Evolutionary conservation across 2,329 filamentous ascomycete species (phyloP).

Genomic region (Fusarium dlaminii): DNA sequence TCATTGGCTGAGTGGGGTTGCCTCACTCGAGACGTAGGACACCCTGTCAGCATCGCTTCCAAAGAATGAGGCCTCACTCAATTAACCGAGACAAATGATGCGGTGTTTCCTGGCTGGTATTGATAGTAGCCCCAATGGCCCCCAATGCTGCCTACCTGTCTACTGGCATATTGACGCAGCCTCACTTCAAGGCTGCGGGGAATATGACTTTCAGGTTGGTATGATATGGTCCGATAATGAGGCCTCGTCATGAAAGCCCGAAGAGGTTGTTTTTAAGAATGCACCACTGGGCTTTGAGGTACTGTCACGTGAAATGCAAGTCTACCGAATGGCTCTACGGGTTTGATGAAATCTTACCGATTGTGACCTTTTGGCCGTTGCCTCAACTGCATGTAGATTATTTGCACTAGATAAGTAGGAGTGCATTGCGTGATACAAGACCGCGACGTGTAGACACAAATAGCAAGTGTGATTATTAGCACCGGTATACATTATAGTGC

Average conservation of each 20-base stretch:
- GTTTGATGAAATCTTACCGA: no score
- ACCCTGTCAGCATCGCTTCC: background rate
- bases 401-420: no score
- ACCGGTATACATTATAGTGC: no score
- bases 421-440: no score
- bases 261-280: background rate
- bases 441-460: no score
- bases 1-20: background rate
- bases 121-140: rapidly evolving
- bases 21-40: rapidly evolving
- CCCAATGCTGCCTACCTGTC: background rate
- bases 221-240: background rate
- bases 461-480: no score
- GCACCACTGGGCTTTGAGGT: rapidly evolving
- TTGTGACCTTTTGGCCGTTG: no score
- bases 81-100: no score
- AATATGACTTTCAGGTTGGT: background rate
- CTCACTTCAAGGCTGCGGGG: background rate
- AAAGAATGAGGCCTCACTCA: background rate
- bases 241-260: rapidly evolving
- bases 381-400: no score
- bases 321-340: rapidly evolving
- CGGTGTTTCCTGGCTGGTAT: rapidly evolving
- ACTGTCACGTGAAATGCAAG: rapidly evolving
- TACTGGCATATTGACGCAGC: background rate